Base-by-base conservation (phyloP, 495 filamentous ascomycete genomes). In the Oidiodendron maius region DNA sequence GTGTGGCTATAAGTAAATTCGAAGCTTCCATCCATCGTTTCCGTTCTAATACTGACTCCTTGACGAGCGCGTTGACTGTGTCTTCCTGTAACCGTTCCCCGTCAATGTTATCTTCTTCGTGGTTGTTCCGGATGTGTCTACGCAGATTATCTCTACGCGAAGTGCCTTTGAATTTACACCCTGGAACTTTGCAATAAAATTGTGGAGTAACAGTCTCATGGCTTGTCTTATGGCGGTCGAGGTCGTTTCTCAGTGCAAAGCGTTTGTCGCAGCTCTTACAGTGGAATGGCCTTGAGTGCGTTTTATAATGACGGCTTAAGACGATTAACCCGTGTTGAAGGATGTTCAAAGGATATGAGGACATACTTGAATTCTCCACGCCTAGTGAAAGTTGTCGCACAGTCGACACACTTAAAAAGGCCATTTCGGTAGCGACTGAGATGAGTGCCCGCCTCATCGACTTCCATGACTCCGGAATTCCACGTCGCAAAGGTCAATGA, bases 301-400 rank as follows among this genome's bases (percentile, higher is more conserved):
- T 54, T 43, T 54, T 54, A 44, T 34, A 39, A 49, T 54, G 51
- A 12, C 51, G 44, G 39, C 51, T 48, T 20, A 44, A 44, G 28
- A 32, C 24, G 28, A 32, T 23, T 53, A 30, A 53, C 44, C 44
- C 21, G 42, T 34, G 36, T 17, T 22, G 43, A 40, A 22, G 40
- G 13, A 26, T 53, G n/a, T 41, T 24, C 34, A 41, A 42, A 47
- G 35, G 50, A 25, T 35, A 22, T 11, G 43, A 37, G 36, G 50
- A 24, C 40, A 48, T 53, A 53, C 50, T 53, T 53, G 43, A 41
- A 48, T 44, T 53, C 35, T 40, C 50, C 50, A 38, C 50, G 50
- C 17, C 22, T 15, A 48, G 50, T 25, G 43, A 53, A 53, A 34
- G 43, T 34, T 48, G 47, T 43, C 35, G 43, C 9, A 26, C 50